Percentiles rank a stretch among this genome's conserved stretches.
Evolutionary conservation across 2,329 filamentous ascomycete species (phyloP).

Genomic region (Orbilia oligospora): DNA sequence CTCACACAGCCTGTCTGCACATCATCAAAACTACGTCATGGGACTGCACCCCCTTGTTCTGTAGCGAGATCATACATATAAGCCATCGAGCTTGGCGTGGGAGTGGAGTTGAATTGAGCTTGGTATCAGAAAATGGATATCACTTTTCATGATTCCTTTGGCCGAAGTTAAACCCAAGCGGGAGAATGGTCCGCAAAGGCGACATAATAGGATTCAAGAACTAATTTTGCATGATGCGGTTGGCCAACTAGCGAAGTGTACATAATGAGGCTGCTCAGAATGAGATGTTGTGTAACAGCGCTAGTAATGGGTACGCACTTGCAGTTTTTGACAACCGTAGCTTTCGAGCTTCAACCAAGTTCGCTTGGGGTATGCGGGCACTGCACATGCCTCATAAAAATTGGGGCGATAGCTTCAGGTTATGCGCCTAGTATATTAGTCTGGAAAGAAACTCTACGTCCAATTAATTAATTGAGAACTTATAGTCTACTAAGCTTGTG

Average conservation of each 20-base stretch:
- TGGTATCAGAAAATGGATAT: background rate
- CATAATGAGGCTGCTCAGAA: background rate
- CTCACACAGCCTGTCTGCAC: conserved; percentile 4
- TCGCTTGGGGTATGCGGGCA: background rate
- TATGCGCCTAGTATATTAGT: background rate
- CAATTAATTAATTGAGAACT: no score
- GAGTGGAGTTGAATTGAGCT: conserved; percentile 1
- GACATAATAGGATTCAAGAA: background rate
- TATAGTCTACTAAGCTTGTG: background rate
- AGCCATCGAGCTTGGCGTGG: conserved; percentile 4
- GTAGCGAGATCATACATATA: conserved; percentile 6
- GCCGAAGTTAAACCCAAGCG: background rate
- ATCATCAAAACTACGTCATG: conserved; percentile 40
- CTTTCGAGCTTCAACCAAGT: background rate
- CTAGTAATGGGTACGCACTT: conserved; percentile 4
- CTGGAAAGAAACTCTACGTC: no score
- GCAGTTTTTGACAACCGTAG: background rate
- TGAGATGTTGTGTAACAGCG: conserved; percentile 15
- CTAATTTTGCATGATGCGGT: no score
- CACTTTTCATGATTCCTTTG: background rate
- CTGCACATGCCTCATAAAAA: background rate
- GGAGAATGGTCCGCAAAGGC: background rate
- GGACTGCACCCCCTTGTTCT: conserved; percentile 30
- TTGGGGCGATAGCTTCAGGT: background rate
- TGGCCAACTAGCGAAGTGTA: no score